Evolutionary conservation across 805 yeast genomes (phyloP), one percentile per base, ranked within the genome.

Genomic region (Hanseniaspora mollemarum): DNA sequence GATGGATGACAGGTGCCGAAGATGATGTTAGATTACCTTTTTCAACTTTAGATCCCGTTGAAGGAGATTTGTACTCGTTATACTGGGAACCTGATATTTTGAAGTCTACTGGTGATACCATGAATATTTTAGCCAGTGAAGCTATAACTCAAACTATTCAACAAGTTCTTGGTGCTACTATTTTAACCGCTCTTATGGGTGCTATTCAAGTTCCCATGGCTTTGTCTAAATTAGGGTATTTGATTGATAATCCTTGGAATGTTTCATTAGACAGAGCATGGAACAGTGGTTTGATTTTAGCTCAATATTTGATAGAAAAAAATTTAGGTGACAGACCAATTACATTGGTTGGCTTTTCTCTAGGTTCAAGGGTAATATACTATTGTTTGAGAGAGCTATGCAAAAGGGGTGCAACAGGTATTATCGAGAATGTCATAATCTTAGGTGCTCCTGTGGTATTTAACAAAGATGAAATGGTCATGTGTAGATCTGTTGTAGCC

Each of bases 41-140:
- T 62, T 84, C 95, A 1, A 92, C 98, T 0, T 84, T 92, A 8
- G 98, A 94, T 61, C 98, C 98, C 0, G 86, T 90, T 0, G 87
- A 90, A 90, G 99, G 99, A 16, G 99, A 92, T 63, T 67, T 92
- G 57, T 85, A 83, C 59, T 87, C 97, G 0, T 71, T 92, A 7
- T 69, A 85, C 43, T 92, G 98, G 98, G 99, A 92, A 65, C 99
- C 99, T 0, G 98, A 92, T 57, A 86, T 92, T 92, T 77, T 92
- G 59, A 81, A 79, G 55, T 83, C 95, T 51, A 87, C 85, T 76
- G 99, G 99, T 62, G 96, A 92, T 65, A 92, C 98, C 0, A 90
- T 92, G 56, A 78, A 79, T 55, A 88, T 92, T 59, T 72, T 92
- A 52, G 98, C 98, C 0, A 83, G 90, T 37, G 99, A 92, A 66